Evolutionary conservation across 2,329 filamentous ascomycete species (phyloP).

Genomic region (Thielaviopsis ethacetica): DNA sequence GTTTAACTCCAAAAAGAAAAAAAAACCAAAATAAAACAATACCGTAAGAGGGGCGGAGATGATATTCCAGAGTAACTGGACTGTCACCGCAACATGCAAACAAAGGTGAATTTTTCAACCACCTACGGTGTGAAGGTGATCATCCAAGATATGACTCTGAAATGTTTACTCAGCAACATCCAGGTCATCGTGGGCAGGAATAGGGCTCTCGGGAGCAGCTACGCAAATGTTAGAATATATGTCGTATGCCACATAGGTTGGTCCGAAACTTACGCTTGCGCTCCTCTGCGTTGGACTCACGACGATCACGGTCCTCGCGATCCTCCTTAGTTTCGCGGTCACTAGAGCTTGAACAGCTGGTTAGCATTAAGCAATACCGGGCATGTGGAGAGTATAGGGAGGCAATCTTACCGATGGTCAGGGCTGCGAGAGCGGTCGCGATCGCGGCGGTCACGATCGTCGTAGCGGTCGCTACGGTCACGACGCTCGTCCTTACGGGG

Average conservation of each 20-base stretch:
- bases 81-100: background rate
- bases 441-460: slow-evolving; percentile 59
- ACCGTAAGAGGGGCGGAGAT: slow-evolving; percentile 1
- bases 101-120: background rate
- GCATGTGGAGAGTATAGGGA: background rate
- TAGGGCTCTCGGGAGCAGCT: slow-evolving; percentile 48
- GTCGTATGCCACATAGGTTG: background rate
- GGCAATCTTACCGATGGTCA: slow-evolving; percentile 35
- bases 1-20: slow-evolving; percentile 7
- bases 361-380: slow-evolving; percentile 13
- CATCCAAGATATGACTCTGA: background rate
- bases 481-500: slow-evolving; percentile 79
- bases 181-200: slow-evolving; percentile 79
- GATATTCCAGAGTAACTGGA: background rate
- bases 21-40: slow-evolving; percentile 1
- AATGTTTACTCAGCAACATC: slow-evolving; percentile 66
- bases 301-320: slow-evolving; percentile 55
- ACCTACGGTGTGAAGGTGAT: background rate
- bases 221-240: background rate
- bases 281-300: slow-evolving; percentile 76
- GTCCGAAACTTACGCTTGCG: slow-evolving; percentile 53
- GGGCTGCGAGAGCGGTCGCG: slow-evolving; percentile 60
- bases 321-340: slow-evolving; percentile 46
- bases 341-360: slow-evolving; percentile 20
- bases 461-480: slow-evolving; percentile 56